phyloP scores from a whole-genome alignment of 2,329 filamentous ascomycete species.

The Beauveria australis region DNA sequence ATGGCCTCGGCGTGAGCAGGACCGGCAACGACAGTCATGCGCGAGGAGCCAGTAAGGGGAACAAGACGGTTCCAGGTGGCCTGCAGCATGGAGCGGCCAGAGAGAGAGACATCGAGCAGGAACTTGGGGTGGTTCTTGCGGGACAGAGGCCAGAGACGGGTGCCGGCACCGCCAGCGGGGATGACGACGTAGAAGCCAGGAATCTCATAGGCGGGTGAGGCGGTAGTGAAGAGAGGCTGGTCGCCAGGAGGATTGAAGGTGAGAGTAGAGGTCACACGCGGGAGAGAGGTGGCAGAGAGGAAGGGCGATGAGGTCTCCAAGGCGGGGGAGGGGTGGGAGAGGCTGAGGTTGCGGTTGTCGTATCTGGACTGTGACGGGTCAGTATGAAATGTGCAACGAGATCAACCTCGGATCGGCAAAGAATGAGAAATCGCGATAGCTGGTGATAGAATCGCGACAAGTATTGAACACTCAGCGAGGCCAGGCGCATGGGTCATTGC shows the following conservation, averaged over 20 bases:
- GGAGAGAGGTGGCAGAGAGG: conserved; percentile 11
- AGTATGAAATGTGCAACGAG: background rate
- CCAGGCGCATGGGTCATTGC: background rate
- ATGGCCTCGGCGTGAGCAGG: conserved; percentile 19
- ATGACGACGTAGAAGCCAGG: conserved; percentile 21
- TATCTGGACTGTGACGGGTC: background rate
- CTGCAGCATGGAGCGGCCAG: conserved; percentile 19
- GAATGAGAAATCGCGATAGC: background rate
- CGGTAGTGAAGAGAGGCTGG: conserved; percentile 10
- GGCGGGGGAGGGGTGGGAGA: conserved; percentile 3
- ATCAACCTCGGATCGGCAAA: background rate
- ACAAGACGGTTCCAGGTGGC: conserved; percentile 20
- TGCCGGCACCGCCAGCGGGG: conserved; percentile 20
- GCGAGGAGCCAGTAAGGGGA: conserved; percentile 18
- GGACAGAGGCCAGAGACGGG: conserved; percentile 20
- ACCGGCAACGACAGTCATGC: conserved; percentile 20
- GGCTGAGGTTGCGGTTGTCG: conserved; percentile 6
- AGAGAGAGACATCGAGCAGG: conserved; percentile 19
- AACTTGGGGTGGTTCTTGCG: conserved; percentile 22
- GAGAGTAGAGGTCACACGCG: conserved; percentile 10
- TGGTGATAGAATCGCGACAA: background rate
- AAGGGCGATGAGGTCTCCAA: conserved; percentile 10
- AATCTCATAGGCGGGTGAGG: conserved; percentile 17
- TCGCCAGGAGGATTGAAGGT: conserved; percentile 9
- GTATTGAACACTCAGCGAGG: background rate